Percentiles rank a stretch among this genome's conserved stretches.
Conservation (phyloP, 208 protist genomes). For the Strigomonas galati region DNA sequence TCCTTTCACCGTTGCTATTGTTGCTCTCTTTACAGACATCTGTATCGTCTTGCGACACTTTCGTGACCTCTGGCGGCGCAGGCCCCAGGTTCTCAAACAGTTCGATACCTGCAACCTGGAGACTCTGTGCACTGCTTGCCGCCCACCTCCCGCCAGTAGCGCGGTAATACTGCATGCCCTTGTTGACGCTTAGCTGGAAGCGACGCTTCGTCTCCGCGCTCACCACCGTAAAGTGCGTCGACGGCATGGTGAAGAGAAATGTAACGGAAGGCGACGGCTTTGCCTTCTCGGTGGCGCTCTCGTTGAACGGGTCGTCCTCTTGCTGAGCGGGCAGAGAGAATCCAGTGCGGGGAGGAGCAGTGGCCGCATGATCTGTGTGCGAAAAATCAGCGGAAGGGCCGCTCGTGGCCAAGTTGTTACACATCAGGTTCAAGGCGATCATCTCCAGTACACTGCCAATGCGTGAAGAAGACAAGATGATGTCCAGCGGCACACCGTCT, state of each 20-base stretch:
- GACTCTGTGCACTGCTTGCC: conserved; percentile 3
- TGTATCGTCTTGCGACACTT: not conserved
- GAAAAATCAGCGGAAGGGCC: not conserved
- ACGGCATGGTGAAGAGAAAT: conserved; percentile 22
- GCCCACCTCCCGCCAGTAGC: conserved; percentile 24
- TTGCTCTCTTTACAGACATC: no score
- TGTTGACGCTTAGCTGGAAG: conserved; percentile 12
- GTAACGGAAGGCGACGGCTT: conserved; percentile 9
- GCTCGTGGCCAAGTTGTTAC: not conserved
- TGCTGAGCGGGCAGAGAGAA: no score
- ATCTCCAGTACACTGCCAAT: not conserved
- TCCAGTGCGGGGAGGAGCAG: not conserved
- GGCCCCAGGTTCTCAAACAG: not conserved
- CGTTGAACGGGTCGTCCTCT: not conserved
- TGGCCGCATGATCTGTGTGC: not conserved
- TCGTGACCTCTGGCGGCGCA: not conserved
- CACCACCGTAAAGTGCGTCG: conserved; percentile 9
- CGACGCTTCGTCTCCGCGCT: conserved; percentile 4
- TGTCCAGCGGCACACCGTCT: not conserved
- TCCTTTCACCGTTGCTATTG: not conserved
- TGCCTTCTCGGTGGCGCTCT: not conserved
- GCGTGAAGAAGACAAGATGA: not conserved
- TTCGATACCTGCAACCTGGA: not conserved
- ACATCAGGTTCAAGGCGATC: not conserved
- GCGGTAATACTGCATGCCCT: conserved; percentile 26